phyloP scores from a whole-genome alignment of 495 filamentous ascomycete genomes.

The Emericellopsis terricola region DNA sequence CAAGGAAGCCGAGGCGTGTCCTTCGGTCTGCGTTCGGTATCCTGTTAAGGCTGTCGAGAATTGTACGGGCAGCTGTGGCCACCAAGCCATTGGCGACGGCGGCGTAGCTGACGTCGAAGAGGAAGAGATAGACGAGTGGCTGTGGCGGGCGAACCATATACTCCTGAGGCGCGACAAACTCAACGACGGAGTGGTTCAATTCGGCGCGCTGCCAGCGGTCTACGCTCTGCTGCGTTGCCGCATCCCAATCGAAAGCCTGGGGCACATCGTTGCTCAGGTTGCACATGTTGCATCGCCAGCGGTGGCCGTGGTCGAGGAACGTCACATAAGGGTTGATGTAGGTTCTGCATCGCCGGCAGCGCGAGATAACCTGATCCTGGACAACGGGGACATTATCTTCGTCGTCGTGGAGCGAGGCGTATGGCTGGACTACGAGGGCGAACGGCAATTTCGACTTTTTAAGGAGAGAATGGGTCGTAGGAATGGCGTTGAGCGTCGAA shows the following conservation, averaged over 20 bases:
- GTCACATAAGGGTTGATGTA: conserved; percentile 97
- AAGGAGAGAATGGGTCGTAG: conserved; percentile 73
- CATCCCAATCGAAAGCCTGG: conserved; percentile 97
- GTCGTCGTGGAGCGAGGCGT: conserved; percentile 75
- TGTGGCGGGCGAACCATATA: conserved; percentile 98
- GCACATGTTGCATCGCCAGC: conserved; percentile 99
- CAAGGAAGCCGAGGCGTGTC: conserved; percentile 86
- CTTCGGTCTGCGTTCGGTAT: conserved; percentile 93
- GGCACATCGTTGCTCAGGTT: conserved; percentile 97
- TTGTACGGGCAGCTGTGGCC: conserved; percentile 83
- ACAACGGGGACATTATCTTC: conserved; percentile 86
- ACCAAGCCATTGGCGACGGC: conserved; percentile 85
- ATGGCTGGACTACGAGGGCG: conserved; percentile 90
- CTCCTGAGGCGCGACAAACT: conserved; percentile 95
- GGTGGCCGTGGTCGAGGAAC: conserved; percentile 91
- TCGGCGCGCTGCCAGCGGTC: conserved; percentile 82
- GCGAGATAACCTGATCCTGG: conserved; percentile 90
- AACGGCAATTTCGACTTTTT: conserved; percentile 96
- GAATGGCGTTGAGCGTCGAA: conserved; percentile 83
- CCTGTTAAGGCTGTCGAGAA: conserved; percentile 85
- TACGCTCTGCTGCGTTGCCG: conserved; percentile 67
- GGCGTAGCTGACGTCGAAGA: conserved; percentile 90
- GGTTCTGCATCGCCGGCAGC: conserved; percentile 84
- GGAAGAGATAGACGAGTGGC: conserved; percentile 92
- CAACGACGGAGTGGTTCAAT: conserved; percentile 84